phyloP scores from a whole-genome alignment of 352 stramenopile genomes.

The Phytophthora boehmeriae region DNA sequence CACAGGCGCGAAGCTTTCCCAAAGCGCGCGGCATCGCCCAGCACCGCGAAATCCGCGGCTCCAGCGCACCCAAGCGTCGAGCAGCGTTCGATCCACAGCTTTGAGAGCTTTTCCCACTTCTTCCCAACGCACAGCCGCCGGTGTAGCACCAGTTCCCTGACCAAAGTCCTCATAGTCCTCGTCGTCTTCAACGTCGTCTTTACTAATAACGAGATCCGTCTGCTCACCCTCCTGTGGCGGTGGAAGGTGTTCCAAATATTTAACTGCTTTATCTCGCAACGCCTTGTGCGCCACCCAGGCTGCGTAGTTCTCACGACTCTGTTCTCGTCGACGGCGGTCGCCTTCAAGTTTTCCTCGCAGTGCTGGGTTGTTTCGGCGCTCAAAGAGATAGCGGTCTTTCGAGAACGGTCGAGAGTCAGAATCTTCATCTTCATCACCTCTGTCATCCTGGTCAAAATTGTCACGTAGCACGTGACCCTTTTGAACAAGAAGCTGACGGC shows the following conservation, averaged over 20 bases:
- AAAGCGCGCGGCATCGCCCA: constrained; percentile 71
- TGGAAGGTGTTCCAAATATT: constrained; percentile 74
- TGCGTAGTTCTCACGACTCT: constrained; percentile 77
- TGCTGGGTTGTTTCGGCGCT: constrained; percentile 65
- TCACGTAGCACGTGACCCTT: constrained; percentile 76
- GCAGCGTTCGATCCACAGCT: constrained; percentile 79
- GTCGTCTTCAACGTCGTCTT: constrained; percentile 31
- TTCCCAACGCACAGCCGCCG: constrained; percentile 60
- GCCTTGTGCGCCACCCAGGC: constrained; percentile 84
- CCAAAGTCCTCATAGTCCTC: constrained; percentile 34
- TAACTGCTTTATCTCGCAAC: constrained; percentile 74
- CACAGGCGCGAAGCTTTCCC: constrained; percentile 85
- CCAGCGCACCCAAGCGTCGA: constrained; percentile 88
- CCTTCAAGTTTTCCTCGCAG: constrained; percentile 56
- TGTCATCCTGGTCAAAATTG: constrained; percentile 71
- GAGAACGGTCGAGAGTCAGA: constrained; percentile 51
- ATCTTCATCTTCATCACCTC: constrained; percentile 36
- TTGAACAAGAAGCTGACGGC: constrained; percentile 72
- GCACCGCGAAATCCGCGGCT: constrained; percentile 62
- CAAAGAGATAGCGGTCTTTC: constrained; percentile 76
- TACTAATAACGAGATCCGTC: constrained; percentile 20
- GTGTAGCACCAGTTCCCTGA: constrained; percentile 24
- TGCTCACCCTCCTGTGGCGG: constrained; percentile 41
- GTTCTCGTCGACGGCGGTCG: constrained; percentile 49
- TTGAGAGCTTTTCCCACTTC: constrained; percentile 91